These are phyloP conservation scores for Rhizopogon rudus DNA, from an alignment of 768 basidiomycete genomes.

Conservation along the genomic window DNA sequence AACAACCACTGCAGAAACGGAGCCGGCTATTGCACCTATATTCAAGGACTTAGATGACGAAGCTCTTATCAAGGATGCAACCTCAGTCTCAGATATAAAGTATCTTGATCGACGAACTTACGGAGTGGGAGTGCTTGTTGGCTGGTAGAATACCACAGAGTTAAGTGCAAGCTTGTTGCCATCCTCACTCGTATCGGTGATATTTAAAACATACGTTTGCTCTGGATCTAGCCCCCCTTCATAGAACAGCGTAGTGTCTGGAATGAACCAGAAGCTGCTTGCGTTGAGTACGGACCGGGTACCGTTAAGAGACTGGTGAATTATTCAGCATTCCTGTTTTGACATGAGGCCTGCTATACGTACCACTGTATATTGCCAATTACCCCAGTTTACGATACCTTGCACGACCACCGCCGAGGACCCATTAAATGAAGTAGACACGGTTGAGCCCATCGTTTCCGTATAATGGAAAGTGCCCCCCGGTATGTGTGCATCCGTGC, in stretches of 20 bases:
- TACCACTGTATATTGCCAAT: slow-evolving; percentile 23
- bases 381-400: slow-evolving; percentile 17
- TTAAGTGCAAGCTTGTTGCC: slow-evolving; percentile 6
- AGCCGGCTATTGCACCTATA: slow-evolving; percentile 13
- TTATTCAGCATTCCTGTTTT: neutral
- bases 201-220: slow-evolving; percentile 5
- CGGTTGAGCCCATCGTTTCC: slow-evolving; percentile 1
- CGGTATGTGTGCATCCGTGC: slow-evolving; percentile 5
- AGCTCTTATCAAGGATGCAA: neutral
- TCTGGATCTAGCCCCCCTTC: slow-evolving; percentile 7
- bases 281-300: slow-evolving; percentile 3
- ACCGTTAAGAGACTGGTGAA: slow-evolving; percentile 4
- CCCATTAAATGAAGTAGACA: slow-evolving; percentile 4
- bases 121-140: neutral
- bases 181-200: slow-evolving; percentile 6
- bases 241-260: slow-evolving; percentile 10
- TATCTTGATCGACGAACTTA: neutral
- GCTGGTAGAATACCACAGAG: slow-evolving; percentile 12
- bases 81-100: neutral
- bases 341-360: neutral
- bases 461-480: slow-evolving; percentile 1
- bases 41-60: slow-evolving; percentile 3
- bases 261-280: slow-evolving; percentile 20
- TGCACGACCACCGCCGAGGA: slow-evolving; percentile 7
- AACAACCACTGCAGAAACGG: slow-evolving; percentile 9